Evolutionary conservation across 148 eudicot species (phyloP), one percentile per base, ranked within the genome.

Genomic region (Fallopia convolvulus): DNA sequence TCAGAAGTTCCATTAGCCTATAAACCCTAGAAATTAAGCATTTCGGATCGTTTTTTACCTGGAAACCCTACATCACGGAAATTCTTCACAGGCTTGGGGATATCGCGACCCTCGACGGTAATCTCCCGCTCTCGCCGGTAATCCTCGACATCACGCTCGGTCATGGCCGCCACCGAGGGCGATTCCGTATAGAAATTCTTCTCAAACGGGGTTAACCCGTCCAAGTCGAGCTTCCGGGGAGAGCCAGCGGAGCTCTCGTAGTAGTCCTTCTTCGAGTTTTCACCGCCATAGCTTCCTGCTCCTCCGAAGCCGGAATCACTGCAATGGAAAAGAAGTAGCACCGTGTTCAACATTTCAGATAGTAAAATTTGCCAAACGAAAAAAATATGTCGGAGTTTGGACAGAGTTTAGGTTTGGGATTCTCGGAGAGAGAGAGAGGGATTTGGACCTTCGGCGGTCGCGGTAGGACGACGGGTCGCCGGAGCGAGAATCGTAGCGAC

Each of bases 391-490:
- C 50, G 10, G 55, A 72, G 42, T 44, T 44, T 15, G 11, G 32
- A 3, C 33, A 18, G 5, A 9, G 23, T 23, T 13, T 79, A 11
- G 3, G 47, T 15, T 72, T 71, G 9, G 30, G 13, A 17, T 8
- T 23, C 8, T 32, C 41, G 17, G 30, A 46, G 14, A 23, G 40
- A 21, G 17, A 0, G 68, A 40, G 30, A 60, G 0, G 30, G 75
- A 52, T 14, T 6, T 61, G 50, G n/a, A 94, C 98, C 90, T 90
- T 84, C 91, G 88, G 39, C 98, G 93, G 81, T 92, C 98, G 80
- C 97, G 98, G 83, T 94, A 94, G 9, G 98, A 94, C 10, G 83
- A 61, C 66, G 98, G 96, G 83, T 94, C 98, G 78, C 87, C 82
- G 70, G 97, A 77, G 73, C 98, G 98, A 77, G 92, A 85, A 82